Conservation (phyloP, 78 protist species). For the Dictyostelium firmibasis region DNA sequence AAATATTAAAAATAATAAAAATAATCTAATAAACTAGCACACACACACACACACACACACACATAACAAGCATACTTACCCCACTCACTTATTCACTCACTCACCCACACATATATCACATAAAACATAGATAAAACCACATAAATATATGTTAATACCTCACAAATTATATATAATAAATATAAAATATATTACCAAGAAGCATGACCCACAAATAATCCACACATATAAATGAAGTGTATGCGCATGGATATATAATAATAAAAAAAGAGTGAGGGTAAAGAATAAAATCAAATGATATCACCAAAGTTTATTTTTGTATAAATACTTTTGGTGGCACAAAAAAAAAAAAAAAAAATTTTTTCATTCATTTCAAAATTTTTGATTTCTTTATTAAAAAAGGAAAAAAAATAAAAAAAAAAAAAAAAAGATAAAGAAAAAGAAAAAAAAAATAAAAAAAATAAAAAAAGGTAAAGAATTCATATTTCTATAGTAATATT, state of each 20-base stretch:
- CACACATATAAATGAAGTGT: background rate
- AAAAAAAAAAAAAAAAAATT: background rate
- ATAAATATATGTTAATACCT: background rate
- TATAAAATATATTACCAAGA: background rate
- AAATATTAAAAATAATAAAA: background rate
- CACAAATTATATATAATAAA: background rate
- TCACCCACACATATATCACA: too few relatives aligned
- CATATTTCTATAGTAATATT: background rate
- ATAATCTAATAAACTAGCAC: background rate
- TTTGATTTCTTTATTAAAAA: background rate
- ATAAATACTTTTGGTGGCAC: background rate
- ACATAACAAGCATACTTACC: background rate
- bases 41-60: too few relatives aligned
- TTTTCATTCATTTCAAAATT: background rate
- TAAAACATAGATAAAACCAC: background rate
- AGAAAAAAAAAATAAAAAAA: background rate
- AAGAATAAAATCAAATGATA: background rate
- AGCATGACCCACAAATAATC: background rate
- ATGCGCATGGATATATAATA: background rate
- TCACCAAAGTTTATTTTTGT: background rate
- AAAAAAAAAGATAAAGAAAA: too few relatives aligned
- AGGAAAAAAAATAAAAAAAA: background rate
- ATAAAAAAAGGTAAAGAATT: background rate
- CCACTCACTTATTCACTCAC: background rate
- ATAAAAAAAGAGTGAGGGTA: background rate